Percentiles rank a stretch among this genome's conserved stretches.
Conservation (phyloP, 2,329 filamentous ascomycete genomes). For the Dryadomyces quercus-mongolicae region DNA sequence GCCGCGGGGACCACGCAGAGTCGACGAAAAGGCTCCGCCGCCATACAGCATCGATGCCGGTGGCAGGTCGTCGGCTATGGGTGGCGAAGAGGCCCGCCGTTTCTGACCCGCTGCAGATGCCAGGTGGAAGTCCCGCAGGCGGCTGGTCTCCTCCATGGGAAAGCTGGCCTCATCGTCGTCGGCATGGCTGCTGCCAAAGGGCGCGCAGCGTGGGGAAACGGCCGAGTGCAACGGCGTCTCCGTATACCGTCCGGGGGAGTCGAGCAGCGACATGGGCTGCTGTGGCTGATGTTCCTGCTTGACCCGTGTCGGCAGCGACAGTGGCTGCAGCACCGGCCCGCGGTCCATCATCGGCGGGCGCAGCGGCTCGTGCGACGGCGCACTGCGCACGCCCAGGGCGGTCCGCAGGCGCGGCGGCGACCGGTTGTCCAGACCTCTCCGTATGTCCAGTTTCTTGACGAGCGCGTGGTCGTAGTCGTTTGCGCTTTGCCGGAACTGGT, state of each 20-base stretch:
- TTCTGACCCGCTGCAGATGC: constrained; percentile 31
- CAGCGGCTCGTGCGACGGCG: constrained; percentile 22
- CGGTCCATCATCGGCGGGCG: constrained; percentile 12
- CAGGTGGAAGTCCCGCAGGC: constrained; percentile 29
- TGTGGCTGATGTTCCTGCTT: constrained; percentile 16
- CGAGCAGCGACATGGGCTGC: constrained; percentile 20
- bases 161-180: constrained; percentile 38
- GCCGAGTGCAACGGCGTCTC: constrained; percentile 37
- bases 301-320: constrained; percentile 34
- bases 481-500: constrained; percentile 32
- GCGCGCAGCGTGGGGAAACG: constrained; percentile 30
- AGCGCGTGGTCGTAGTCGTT: constrained; percentile 37
- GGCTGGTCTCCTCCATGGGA: constrained; percentile 31
- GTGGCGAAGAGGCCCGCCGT: constrained; percentile 43
- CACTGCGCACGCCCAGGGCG: constrained; percentile 28
- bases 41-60: background rate
- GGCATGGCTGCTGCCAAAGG: constrained; percentile 27
- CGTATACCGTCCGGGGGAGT: constrained; percentile 29
- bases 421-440: constrained; percentile 30
- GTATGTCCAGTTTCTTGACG: constrained; percentile 42
- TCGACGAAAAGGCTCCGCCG: constrained; percentile 17
- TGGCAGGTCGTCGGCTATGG: constrained; percentile 30
- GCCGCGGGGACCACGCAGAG: constrained; percentile 16
- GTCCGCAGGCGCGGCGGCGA: constrained; percentile 30
- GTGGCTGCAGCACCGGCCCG: constrained; percentile 28